A percentile compares a stretch with the other conserved stretches of the same genome.
Evolutionary conservation across 2,329 filamentous ascomycete genomes (phyloP).

Genomic region (Pseudogymnoascus verrucosus): DNA sequence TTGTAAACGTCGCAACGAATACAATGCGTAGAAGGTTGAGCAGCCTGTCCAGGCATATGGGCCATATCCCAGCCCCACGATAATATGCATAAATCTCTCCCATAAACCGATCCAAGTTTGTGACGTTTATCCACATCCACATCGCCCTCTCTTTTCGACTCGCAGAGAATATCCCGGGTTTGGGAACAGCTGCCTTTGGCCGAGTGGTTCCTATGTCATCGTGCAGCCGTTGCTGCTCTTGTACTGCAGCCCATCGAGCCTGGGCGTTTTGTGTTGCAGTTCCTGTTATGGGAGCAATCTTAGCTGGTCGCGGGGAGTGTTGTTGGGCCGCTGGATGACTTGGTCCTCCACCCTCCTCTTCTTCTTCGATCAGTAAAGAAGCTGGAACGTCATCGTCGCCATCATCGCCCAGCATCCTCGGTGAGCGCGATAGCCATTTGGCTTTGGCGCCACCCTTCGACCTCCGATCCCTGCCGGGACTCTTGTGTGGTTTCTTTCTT

Average conservation of each 20-base stretch:
- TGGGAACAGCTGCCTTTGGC: slow-evolving; percentile 34
- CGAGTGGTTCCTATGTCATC: slow-evolving; percentile 25
- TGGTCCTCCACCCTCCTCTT: slow-evolving; percentile 20
- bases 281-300: slow-evolving; percentile 9
- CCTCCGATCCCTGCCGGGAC: slow-evolving; percentile 10
- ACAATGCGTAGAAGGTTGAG: slow-evolving; percentile 55
- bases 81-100: slow-evolving; percentile 63
- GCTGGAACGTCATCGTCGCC: slow-evolving; percentile 50
- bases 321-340: slow-evolving; percentile 15
- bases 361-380: slow-evolving; percentile 51
- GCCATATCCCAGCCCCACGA: slow-evolving; percentile 59
- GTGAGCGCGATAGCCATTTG: slow-evolving; percentile 25
- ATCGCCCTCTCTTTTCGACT: slow-evolving; percentile 60
- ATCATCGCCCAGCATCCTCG: slow-evolving; percentile 26
- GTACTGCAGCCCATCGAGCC: slow-evolving; percentile 47
- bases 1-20: slow-evolving; percentile 61
- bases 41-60: slow-evolving; percentile 50
- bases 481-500: slow-evolving; percentile 13
- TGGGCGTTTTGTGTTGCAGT: slow-evolving; percentile 25
- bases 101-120: slow-evolving; percentile 62
- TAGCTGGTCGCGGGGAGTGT: slow-evolving; percentile 12
- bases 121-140: slow-evolving; percentile 67
- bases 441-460: slow-evolving; percentile 13
- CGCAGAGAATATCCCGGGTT: slow-evolving; percentile 38
- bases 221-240: slow-evolving; percentile 43